phyloP scores from a whole-genome alignment of 164 flowering plant species.

The Stephania cephalantha region DNA sequence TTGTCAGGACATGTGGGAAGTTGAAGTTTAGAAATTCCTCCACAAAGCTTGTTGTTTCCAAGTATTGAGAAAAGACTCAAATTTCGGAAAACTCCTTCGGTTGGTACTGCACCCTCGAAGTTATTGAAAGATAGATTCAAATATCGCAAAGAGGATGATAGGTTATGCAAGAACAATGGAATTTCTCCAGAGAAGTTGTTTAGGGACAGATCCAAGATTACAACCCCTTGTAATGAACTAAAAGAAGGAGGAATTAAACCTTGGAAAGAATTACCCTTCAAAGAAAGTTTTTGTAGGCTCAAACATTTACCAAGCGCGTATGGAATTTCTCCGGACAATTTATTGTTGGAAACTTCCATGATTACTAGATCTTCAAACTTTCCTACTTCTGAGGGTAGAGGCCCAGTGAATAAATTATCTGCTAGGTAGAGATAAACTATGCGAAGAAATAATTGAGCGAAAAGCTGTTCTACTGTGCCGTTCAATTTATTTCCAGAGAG shows the following conservation, averaged over 20 bases:
- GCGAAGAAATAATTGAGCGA: too few relatives aligned
- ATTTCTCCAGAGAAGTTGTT: slow-evolving; percentile 5
- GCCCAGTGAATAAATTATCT: too few relatives aligned
- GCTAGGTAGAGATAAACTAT: too few relatives aligned
- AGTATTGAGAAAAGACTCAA: slow-evolving; percentile 2
- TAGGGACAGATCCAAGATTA: not conserved
- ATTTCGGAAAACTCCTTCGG: slow-evolving; percentile 7
- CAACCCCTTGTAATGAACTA: not conserved
- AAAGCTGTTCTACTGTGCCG: too few relatives aligned
- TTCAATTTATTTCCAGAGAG: too few relatives aligned
- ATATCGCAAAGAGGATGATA: not conserved
- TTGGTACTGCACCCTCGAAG: slow-evolving; percentile 2
- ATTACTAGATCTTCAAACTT: too few relatives aligned
- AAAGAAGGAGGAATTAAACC: slow-evolving; percentile 4
- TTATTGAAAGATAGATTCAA: slow-evolving; percentile 12
- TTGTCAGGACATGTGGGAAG: not conserved
- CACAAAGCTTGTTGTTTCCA: slow-evolving; percentile 7
- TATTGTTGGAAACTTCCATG: too few relatives aligned
- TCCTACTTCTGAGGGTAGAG: too few relatives aligned
- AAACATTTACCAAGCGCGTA: too few relatives aligned
- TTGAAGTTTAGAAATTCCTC: slow-evolving; percentile 7
- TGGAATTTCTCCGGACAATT: too few relatives aligned
- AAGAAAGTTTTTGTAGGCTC: too few relatives aligned
- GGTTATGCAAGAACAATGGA: not conserved
- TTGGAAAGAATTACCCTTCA: too few relatives aligned